Evolutionary conservation across 495 filamentous ascomycete species (phyloP).

Genomic region (Xylaria grammica): DNA sequence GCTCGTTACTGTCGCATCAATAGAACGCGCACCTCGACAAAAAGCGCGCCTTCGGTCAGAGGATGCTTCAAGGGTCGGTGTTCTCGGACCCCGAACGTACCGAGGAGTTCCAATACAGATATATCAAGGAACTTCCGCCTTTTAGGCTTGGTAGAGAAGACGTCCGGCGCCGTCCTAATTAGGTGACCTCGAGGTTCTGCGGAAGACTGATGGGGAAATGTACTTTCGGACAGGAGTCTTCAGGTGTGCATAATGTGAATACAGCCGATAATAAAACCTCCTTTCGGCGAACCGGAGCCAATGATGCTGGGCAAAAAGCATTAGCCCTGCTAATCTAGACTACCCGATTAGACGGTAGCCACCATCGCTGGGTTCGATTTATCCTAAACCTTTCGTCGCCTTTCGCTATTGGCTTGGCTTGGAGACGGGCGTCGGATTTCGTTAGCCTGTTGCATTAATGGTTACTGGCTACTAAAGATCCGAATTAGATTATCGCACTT

Average conservation of each 20-base stretch:
- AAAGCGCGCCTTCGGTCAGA: neutral
- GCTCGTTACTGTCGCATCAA: neutral
- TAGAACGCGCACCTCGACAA: neutral
- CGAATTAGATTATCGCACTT: constrained; percentile 2
- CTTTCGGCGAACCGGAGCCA: neutral
- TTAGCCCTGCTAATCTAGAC: neutral
- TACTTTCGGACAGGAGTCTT: neutral
- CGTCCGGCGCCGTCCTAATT: neutral
- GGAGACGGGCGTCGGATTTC: neutral
- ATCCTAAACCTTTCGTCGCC: neutral
- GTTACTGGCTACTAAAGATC: neutral
- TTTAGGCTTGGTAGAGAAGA: neutral
- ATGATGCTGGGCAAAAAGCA: neutral
- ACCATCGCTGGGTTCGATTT: neutral
- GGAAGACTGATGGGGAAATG: neutral
- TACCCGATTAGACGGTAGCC: neutral
- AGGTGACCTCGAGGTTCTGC: neutral
- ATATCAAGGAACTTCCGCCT: neutral
- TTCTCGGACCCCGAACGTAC: constrained; percentile 11
- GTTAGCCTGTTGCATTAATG: neutral
- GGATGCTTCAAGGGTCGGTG: neutral
- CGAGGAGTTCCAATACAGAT: neutral
- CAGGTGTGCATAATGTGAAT: neutral
- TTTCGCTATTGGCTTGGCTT: neutral
- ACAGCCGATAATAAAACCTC: constrained; percentile 10